Base-by-base conservation (phyloP, 768 basidiomycete genomes). In the Hygrophorus russula region DNA sequence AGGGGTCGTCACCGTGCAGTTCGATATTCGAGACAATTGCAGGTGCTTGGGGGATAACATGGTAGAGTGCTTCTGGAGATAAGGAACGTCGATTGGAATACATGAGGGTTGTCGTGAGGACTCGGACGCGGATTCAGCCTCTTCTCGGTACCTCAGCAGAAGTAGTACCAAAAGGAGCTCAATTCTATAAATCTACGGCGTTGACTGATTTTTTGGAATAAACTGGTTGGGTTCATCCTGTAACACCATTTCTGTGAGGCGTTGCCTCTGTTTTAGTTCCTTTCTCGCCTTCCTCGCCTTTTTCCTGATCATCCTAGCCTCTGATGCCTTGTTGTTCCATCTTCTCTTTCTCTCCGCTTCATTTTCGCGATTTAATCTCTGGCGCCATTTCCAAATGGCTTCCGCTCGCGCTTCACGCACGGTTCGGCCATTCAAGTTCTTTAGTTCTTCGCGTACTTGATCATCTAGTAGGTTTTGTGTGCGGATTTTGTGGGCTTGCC, bases 321-420 rank as follows among this genome's bases (percentile, higher is more conserved):
- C 64, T 39, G 69, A 67, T 29, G 68, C 65, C 51, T 63, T 59
- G 45, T 69, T 62, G 58, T 71, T 71, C 65, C 70, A 71, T 56
- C 69, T 72, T 50, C 69, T 70, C 66, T 79, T 80, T 63, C 73
- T 69, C 57, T 76, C 70, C 39, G 70, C 74, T 49, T 74, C 73
- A 46, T 71, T 64, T 49, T 82, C 71, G 39, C 72, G 69, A 45
- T 73, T 68, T 44, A 86, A 46, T 49, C 67, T 66, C 54, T 75
- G 68, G 47, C 77, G 69, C 73, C 77, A 89, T 59, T 79, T 84
- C 67, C 76, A 87, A 29, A 70, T 69, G 38, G 82, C 87, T 54
- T 89, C 85, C 9, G 80, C 79, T 35, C 69, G 74, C 2, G 81
- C 83, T 46, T 82, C 79, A 49, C 68, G 67, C 45, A 61, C 59